Conservation (phyloP, 2,329 filamentous ascomycete genomes). For the Fusarium sp. region DNA sequence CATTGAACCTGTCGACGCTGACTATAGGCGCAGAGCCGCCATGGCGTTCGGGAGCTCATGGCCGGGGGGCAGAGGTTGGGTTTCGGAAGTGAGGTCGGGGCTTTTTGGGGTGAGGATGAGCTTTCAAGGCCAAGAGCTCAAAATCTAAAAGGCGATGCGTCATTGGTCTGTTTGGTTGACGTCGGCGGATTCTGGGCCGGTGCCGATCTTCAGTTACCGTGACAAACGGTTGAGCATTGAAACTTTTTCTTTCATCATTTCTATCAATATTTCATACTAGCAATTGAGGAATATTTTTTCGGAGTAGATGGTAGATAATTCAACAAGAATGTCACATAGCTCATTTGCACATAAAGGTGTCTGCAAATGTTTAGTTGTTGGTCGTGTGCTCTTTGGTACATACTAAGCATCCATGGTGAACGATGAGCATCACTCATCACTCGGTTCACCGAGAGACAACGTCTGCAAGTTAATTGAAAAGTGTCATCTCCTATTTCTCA, state of each 20-base stretch:
- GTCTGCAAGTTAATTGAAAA: neutral
- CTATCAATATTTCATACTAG: neutral
- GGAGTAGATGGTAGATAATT: neutral
- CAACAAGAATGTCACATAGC: neutral
- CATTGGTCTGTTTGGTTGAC: constrained; percentile 38
- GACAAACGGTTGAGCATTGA: neutral
- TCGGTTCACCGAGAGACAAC: neutral
- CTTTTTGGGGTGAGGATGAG: constrained; percentile 14
- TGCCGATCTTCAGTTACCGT: constrained; percentile 23
- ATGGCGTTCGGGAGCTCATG: constrained; percentile 50
- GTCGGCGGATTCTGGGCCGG: constrained; percentile 14
- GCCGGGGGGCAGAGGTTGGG: constrained; percentile 9
- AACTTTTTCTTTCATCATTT: neutral
- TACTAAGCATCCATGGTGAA: neutral
- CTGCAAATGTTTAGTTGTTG: neutral
- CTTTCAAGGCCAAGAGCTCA: constrained; percentile 29
- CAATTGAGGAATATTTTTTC: neutral
- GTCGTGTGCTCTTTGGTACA: neutral
- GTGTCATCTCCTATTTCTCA: neutral
- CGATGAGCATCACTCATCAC: neutral
- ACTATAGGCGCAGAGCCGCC: constrained; percentile 45
- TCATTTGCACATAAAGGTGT: neutral
- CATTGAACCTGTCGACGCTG: constrained; percentile 30
- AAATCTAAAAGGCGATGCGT: constrained; percentile 38
- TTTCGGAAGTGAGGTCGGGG: constrained; percentile 22